A percentile compares a stretch with the other conserved stretches of the same genome.
Conservation (phyloP, 176 grass and related monocot genomes). For the Ensete ventricosum region DNA sequence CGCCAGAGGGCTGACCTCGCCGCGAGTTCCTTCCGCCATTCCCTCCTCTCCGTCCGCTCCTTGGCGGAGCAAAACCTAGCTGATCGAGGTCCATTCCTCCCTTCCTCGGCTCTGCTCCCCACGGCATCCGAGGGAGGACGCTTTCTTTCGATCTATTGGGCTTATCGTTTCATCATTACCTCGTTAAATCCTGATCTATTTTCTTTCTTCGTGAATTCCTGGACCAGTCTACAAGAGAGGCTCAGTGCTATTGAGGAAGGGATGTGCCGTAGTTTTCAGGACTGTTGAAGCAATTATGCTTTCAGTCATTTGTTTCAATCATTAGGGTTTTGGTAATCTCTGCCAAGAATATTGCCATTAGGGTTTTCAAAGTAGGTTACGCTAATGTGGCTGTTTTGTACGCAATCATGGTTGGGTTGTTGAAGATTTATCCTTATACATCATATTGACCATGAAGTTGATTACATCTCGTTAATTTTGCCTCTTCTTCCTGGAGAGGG, state of each 20-base stretch:
- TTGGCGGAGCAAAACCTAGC: conserved; percentile 30
- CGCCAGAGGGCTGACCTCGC: conserved; percentile 21
- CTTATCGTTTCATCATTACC: background rate
- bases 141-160: background rate
- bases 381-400: no score
- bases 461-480: no score
- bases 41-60: conserved; percentile 47
- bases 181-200: background rate
- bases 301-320: background rate
- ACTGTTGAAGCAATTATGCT: background rate
- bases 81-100: conserved; percentile 32
- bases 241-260: background rate
- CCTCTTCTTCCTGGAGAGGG: no score
- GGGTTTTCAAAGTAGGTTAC: background rate
- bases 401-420: background rate
- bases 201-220: background rate
- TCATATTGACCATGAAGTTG: no score
- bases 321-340: background rate
- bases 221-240: background rate
- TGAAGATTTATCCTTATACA: background rate
- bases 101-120: background rate
- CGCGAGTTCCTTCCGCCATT: conserved; percentile 36
- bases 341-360: background rate
- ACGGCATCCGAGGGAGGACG: background rate
- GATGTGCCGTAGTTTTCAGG: background rate